A percentile compares a stretch with the other conserved stretches of the same genome.
Conservation (phyloP, 1,284 basidiomycete species). For the Leccinum ponderosum region DNA sequence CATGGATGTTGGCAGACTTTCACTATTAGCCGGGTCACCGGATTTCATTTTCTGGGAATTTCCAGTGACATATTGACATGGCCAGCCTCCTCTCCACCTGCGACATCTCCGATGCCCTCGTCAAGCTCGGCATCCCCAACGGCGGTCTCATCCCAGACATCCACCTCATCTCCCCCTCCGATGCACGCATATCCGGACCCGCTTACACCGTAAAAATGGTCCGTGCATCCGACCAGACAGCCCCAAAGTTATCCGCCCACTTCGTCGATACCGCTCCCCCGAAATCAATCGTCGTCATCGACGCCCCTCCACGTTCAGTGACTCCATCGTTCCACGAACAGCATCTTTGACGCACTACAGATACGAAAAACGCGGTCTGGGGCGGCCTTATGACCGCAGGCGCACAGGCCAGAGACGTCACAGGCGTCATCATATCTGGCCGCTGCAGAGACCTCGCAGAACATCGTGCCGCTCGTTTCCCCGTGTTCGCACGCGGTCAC, state of each 20-base stretch:
- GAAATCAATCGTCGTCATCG: slow-evolving; percentile 75
- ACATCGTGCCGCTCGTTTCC: slow-evolving; percentile 67
- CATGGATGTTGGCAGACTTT: neutral
- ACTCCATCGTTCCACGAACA: slow-evolving; percentile 7
- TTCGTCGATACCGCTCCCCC: slow-evolving; percentile 82
- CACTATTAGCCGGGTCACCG: neutral
- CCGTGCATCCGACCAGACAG: slow-evolving; percentile 52
- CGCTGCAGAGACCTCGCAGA: slow-evolving; percentile 83
- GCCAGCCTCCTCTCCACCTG: slow-evolving; percentile 54
- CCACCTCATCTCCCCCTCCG: slow-evolving; percentile 50
- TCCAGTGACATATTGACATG: neutral
- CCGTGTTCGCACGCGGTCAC: slow-evolving; percentile 78
- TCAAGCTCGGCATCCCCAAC: slow-evolving; percentile 75
- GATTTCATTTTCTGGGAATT: neutral
- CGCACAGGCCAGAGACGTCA: slow-evolving; percentile 65
- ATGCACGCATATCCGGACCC: slow-evolving; percentile 61
- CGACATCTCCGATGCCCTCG: slow-evolving; percentile 89
- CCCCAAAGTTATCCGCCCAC: slow-evolving; percentile 72
- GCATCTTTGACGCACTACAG: slow-evolving; percentile 39
- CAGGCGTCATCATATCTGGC: slow-evolving; percentile 82
- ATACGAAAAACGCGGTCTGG: slow-evolving; percentile 84
- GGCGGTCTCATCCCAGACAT: slow-evolving; percentile 89
- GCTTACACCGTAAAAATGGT: slow-evolving; percentile 95
- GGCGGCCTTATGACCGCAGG: slow-evolving; percentile 91
- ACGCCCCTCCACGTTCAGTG: slow-evolving; percentile 69